phyloP scores from a whole-genome alignment of 495 filamentous ascomycete genomes.

The Paragyromitra xinjiangensis region DNA sequence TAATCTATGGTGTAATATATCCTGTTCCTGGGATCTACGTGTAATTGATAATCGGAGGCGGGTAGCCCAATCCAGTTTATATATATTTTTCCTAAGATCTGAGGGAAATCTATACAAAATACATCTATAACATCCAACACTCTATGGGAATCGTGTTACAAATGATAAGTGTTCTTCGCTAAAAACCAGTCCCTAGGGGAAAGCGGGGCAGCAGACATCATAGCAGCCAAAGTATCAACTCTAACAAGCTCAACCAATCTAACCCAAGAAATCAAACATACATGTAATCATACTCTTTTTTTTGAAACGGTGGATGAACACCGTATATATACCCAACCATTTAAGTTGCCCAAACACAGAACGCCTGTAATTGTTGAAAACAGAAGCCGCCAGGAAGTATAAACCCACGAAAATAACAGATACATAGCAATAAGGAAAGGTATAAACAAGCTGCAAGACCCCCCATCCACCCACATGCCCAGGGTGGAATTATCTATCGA shows the following conservation, averaged over 20 bases:
- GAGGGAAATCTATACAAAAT: not conserved
- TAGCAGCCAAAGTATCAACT: not conserved
- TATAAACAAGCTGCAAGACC: constrained; percentile 9
- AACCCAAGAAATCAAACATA: not conserved
- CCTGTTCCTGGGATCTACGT: too few relatives aligned
- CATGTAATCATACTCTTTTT: not conserved
- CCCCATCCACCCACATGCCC: not conserved
- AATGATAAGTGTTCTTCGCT: not conserved
- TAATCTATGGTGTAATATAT: too few relatives aligned
- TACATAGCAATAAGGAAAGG: not conserved
- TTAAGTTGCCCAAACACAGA: constrained; percentile 4
- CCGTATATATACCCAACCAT: constrained; percentile 15
- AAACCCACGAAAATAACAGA: not conserved
- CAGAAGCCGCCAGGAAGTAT: constrained; percentile 1
- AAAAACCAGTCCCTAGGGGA: too few relatives aligned
- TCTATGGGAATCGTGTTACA: not conserved
- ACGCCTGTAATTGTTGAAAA: constrained; percentile 38
- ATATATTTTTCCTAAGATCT: not conserved
- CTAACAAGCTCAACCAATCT: not conserved
- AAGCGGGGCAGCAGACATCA: not conserved
- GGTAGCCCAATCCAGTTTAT: not conserved
- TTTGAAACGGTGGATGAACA: constrained; percentile 26
- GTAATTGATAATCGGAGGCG: too few relatives aligned
- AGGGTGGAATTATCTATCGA: constrained; percentile 4
- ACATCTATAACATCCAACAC: not conserved